These are phyloP conservation scores for Pseudozyma sp. DNA, from an alignment of 1,284 basidiomycete species.

Conservation along the genomic window DNA sequence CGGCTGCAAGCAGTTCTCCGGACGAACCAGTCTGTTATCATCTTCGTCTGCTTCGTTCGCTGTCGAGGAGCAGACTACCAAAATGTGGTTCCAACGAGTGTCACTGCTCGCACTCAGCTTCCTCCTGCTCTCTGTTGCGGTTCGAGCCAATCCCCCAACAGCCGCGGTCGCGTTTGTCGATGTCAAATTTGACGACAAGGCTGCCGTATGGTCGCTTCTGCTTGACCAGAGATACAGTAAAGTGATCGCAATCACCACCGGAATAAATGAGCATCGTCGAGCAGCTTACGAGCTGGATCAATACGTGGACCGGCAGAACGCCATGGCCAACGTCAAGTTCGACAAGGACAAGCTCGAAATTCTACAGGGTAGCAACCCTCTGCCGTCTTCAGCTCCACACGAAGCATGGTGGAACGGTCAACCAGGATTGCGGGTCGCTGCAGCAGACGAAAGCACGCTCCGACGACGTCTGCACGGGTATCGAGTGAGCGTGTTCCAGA, in stretches of 20 bases:
- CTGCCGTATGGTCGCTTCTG: slow-evolving; percentile 34
- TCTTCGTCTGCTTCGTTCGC: no score
- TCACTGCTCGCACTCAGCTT: not conserved
- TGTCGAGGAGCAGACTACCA: not conserved
- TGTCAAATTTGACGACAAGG: slow-evolving; percentile 50
- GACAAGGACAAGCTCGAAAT: slow-evolving; percentile 11
- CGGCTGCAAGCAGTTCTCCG: no score
- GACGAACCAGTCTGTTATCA: no score
- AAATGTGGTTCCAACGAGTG: slow-evolving; percentile 15
- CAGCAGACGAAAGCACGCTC: not conserved
- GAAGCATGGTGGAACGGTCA: slow-evolving; percentile 23
- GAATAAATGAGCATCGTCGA: slow-evolving; percentile 19
- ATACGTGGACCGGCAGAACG: slow-evolving; percentile 18
- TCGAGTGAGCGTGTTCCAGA: slow-evolving; percentile 27
- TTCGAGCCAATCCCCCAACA: not conserved
- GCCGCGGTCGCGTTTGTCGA: slow-evolving; percentile 38
- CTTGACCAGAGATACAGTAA: slow-evolving; percentile 16
- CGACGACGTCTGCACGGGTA: slow-evolving; percentile 7
- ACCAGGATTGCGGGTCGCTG: not conserved
- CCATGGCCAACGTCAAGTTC: not conserved
- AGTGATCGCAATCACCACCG: slow-evolving; percentile 32
- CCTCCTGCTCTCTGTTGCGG: not conserved
- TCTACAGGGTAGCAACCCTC: slow-evolving; percentile 7
- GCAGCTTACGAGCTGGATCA: slow-evolving; percentile 23
- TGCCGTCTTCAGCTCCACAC: slow-evolving; percentile 1